A percentile compares a stretch with the other conserved stretches of the same genome.
These are phyloP conservation scores for Colletotrichum navitas DNA, from an alignment of 2,329 filamentous ascomycete genomes.

Conservation along the genomic window DNA sequence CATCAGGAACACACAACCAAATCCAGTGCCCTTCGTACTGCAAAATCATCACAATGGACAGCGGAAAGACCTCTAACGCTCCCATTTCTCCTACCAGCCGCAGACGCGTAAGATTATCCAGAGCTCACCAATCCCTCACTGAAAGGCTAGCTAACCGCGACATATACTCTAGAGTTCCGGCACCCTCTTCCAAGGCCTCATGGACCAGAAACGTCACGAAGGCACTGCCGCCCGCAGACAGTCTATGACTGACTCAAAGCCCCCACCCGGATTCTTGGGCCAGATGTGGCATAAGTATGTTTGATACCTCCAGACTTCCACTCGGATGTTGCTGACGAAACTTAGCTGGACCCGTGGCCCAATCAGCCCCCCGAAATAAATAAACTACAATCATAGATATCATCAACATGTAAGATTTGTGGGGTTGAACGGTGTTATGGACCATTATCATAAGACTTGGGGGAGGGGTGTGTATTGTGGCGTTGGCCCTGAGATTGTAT, in stretches of 20 bases:
- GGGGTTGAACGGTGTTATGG: not conserved
- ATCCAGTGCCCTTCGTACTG: not conserved
- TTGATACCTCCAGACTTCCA: fast-evolving
- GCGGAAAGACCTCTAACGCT: conserved; percentile 35
- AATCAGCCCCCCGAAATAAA: conserved; percentile 45
- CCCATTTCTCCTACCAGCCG: conserved; percentile 26
- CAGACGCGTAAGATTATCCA: conserved; percentile 32
- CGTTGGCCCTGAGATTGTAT: not conserved
- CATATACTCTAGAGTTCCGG: conserved; percentile 56
- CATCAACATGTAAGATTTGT: not conserved
- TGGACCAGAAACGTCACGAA: conserved; percentile 62
- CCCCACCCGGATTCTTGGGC: conserved; percentile 62
- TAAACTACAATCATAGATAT: not conserved
- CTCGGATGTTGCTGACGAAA: not conserved
- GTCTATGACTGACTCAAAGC: conserved; percentile 67
- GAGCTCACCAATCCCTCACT: fast-evolving
- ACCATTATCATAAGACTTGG: conserved; percentile 14
- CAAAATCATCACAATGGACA: conserved; percentile 31
- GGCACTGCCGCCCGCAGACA: conserved; percentile 64
- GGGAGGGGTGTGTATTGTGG: not conserved
- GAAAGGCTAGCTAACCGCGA: conserved; percentile 7
- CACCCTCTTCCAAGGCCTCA: conserved; percentile 65
- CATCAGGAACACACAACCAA: too few relatives aligned
- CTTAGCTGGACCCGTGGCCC: conserved; percentile 52
- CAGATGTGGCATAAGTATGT: conserved; percentile 70